Base-by-base conservation (phyloP, 148 eudicot genomes). In the Rhododendron simsii region DNA sequence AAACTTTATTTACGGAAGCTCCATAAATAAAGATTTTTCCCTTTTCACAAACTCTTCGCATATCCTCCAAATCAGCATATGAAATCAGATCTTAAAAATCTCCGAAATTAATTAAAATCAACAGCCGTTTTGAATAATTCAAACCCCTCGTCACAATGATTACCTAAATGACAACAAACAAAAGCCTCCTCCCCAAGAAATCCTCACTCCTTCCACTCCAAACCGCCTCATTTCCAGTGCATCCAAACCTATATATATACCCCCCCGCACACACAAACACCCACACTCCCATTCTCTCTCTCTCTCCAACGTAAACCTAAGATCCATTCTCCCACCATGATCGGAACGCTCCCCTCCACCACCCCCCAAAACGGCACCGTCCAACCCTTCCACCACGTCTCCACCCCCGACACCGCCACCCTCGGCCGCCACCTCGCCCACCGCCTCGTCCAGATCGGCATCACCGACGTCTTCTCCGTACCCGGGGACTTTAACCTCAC, bases 401-500 rank as follows among this genome's bases (percentile, higher is more conserved):
- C 84, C 37, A 3, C 55, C 37, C 15, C 47, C 0, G 4, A 55
- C 26, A 2, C 59, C 85, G 85, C 85, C 76, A 83, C 85, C 61
- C 85, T 83, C 14, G 85, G 85, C 78, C 59, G 85, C 78, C 85
- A 83, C 78, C 85, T 83, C 7, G 85, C 85, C 21, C 77, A 26
- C 59, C 85, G 85, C 39, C 78, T 83, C 14, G 85, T 83, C 51
- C 44, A 83, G 26, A 45, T 83, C 6, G 78, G 85, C 44, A 78
- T 67, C 78, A 6, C 3, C 23, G 85, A 83, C 59, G 71, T 83
- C 82, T 86, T 83, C 85, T 85, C 89, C 5, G 84, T 61, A 48
- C 89, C 81, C 59, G 87, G 85, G 53, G 89, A 50, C 74, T 88
- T 50, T 83, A 86, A 88, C 84, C 85, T 86, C 47, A 83, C 83